Percentiles rank a stretch among this genome's conserved stretches.
phyloP scores from a whole-genome alignment of 169 alveolate species.

The Eimeria tenella region DNA sequence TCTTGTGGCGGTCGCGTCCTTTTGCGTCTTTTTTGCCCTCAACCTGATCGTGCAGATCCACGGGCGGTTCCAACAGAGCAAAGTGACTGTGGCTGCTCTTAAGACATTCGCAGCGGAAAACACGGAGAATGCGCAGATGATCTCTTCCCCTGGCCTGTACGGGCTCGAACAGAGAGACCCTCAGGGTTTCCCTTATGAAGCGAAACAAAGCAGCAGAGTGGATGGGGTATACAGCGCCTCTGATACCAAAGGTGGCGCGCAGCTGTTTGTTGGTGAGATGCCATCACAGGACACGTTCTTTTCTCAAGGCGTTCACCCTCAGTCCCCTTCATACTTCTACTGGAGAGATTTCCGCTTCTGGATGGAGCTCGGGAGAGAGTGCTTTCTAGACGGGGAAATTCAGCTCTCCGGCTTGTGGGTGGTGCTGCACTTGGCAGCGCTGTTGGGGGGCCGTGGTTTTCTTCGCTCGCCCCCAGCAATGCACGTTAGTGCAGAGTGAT shows the following conservation, averaged over 20 bases:
- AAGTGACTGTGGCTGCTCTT: constrained; percentile 48
- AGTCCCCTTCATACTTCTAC: constrained; percentile 53
- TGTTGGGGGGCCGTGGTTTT: constrained; percentile 30
- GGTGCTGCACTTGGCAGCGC: constrained; percentile 50
- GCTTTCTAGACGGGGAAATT: constrained; percentile 54
- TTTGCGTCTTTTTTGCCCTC: constrained; percentile 50
- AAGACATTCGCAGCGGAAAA: constrained; percentile 21
- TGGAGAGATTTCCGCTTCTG: constrained; percentile 68
- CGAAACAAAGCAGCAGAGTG: not conserved
- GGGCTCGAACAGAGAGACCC: not conserved
- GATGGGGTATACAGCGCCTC: not conserved
- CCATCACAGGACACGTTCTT: too few relatives aligned
- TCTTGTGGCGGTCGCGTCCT: constrained; percentile 51
- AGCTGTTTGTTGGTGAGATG: not conserved
- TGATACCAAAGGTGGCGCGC: not conserved
- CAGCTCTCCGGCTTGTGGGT: constrained; percentile 65
- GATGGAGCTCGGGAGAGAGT: constrained; percentile 51
- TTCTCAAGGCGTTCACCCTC: not conserved
- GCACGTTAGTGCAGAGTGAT: constrained; percentile 5
- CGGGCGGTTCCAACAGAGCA: constrained; percentile 71
- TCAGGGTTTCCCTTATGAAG: not conserved
- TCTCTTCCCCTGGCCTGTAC: not conserved
- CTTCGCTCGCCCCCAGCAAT: constrained; percentile 23
- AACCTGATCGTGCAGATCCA: constrained; percentile 60
- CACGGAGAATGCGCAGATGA: not conserved